Evolutionary conservation across 1,139 yeast genomes (phyloP).

Genomic region (Groenewaldozyma sp.): DNA sequence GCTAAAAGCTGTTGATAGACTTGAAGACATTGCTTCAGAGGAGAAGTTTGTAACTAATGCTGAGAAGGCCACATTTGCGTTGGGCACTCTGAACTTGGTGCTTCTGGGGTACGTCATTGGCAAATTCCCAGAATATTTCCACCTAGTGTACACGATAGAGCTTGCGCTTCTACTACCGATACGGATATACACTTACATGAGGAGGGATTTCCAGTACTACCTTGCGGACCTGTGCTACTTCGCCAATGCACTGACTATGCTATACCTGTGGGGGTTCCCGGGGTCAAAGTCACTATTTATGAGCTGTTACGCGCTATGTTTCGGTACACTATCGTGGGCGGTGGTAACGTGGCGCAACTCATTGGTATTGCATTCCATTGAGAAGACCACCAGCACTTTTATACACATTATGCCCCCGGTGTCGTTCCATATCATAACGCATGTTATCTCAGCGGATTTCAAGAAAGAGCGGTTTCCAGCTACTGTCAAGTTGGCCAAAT

Average conservation of each 20-base stretch:
- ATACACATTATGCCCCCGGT: slow-evolving; percentile 89
- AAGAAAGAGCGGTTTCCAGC: slow-evolving; percentile 65
- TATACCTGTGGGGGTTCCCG: slow-evolving; percentile 80
- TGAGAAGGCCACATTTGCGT: slow-evolving; percentile 75
- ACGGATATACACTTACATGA: slow-evolving; percentile 73
- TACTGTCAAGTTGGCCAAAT: slow-evolving; percentile 52
- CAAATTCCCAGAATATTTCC: slow-evolving; percentile 65
- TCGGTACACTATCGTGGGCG: slow-evolving; percentile 88
- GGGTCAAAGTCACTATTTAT: slow-evolving; percentile 60
- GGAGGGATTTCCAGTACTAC: slow-evolving; percentile 71
- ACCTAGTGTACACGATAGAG: slow-evolving; percentile 59
- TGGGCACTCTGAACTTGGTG: slow-evolving; percentile 61
- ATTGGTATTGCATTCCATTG: slow-evolving; percentile 81
- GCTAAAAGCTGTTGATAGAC: slow-evolving; percentile 37
- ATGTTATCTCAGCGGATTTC: slow-evolving; percentile 55
- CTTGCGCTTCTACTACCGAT: slow-evolving; percentile 69
- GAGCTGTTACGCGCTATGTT: slow-evolving; percentile 75
- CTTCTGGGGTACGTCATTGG: slow-evolving; percentile 73
- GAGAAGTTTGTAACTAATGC: slow-evolving; percentile 41
- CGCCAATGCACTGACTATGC: slow-evolving; percentile 61
- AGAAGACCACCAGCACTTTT: slow-evolving; percentile 86
- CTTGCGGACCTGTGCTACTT: slow-evolving; percentile 92
- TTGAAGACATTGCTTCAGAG: slow-evolving; percentile 47
- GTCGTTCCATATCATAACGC: slow-evolving; percentile 80
- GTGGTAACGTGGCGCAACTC: slow-evolving; percentile 96